Percentiles rank a stretch among this genome's conserved stretches.
Conservation (phyloP, 2,329 filamentous ascomycete species). For the Ophiostoma quercus region DNA sequence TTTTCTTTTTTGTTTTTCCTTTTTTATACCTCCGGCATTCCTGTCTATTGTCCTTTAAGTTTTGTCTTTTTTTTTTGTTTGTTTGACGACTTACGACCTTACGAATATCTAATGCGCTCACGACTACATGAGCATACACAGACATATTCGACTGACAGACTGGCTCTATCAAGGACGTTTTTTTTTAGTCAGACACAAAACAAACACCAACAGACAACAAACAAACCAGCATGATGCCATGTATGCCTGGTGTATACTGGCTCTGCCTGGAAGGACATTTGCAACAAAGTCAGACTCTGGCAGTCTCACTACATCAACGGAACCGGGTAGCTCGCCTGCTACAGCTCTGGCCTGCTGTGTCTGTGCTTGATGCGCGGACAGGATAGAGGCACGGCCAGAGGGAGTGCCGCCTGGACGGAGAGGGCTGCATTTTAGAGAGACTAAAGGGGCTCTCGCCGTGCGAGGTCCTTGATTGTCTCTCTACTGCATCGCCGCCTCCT, state of each 20-base stretch:
- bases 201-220: neutral
- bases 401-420: neutral
- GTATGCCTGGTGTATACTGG: constrained; percentile 17
- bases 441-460: constrained; percentile 20
- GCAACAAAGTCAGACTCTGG: neutral
- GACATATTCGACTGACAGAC: constrained; percentile 20
- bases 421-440: neutral
- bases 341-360: constrained; percentile 16
- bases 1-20: constrained; percentile 27
- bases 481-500: neutral
- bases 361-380: neutral
- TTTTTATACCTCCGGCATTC: neutral
- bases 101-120: constrained; percentile 24
- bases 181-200: no score
- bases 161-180: constrained; percentile 12
- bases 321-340: constrained; percentile 25
- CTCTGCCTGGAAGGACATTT: neutral
- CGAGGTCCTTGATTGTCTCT: constrained; percentile 15
- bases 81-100: constrained; percentile 26
- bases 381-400: neutral
- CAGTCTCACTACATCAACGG: no score
- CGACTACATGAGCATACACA: constrained; percentile 17
- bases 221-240: neutral
- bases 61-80: constrained; percentile 23
- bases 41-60: constrained; percentile 25